Conservation (phyloP, 2,329 filamentous ascomycete species). For the Pseudocercospora musae region DNA sequence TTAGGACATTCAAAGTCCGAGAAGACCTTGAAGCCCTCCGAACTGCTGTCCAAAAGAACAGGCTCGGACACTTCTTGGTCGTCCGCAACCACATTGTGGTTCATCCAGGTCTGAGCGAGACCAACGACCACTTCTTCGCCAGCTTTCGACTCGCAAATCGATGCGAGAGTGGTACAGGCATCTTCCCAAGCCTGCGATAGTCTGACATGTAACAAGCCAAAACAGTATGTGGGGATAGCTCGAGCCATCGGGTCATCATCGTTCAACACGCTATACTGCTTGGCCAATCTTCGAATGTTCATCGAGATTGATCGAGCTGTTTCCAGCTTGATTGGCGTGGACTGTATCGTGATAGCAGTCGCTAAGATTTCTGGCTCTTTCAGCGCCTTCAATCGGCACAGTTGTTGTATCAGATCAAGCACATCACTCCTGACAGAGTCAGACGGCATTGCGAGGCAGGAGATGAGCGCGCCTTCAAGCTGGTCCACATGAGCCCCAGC, state of each 20-base stretch:
- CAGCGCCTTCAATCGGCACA: constrained; percentile 51
- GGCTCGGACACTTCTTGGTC: constrained; percentile 39
- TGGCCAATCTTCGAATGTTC: constrained; percentile 74
- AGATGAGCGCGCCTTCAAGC: constrained; percentile 63
- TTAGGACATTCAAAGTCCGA: constrained; percentile 87
- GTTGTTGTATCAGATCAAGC: constrained; percentile 65
- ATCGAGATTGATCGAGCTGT: constrained; percentile 76
- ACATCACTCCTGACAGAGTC: constrained; percentile 71
- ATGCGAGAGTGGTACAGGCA: constrained; percentile 69
- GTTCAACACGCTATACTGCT: constrained; percentile 58
- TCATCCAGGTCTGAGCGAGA: constrained; percentile 75
- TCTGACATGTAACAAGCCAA: constrained; percentile 83
- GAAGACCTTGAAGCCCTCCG: constrained; percentile 38
- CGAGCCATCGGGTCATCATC: constrained; percentile 63
- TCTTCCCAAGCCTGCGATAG: constrained; percentile 87
- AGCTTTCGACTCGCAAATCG: constrained; percentile 65
- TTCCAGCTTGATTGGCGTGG: constrained; percentile 72
- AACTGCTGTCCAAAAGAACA: constrained; percentile 16
- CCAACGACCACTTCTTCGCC: constrained; percentile 71
- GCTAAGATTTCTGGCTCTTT: constrained; percentile 53
- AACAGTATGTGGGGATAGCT: constrained; percentile 77
- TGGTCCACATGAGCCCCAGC: constrained; percentile 52
- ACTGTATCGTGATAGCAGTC: constrained; percentile 74
- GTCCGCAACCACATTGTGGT: constrained; percentile 13
- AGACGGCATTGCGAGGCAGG: constrained; percentile 71